Conservation (phyloP, 2,329 filamentous ascomycete species). For the Claviceps maximensis region DNA sequence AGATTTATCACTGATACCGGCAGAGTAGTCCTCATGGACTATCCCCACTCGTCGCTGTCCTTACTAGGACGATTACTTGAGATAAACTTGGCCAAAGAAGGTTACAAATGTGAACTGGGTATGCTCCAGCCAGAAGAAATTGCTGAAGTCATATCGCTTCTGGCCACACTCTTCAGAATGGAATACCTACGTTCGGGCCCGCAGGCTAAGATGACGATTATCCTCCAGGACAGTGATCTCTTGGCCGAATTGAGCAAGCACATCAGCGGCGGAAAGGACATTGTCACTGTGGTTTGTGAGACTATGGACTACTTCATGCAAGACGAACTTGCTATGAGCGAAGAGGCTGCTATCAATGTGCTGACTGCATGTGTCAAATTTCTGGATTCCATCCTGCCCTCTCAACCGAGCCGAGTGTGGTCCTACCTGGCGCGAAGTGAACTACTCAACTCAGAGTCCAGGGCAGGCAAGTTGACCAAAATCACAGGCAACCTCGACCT, state of each 20-base stretch:
- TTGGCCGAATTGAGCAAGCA: conserved; percentile 43
- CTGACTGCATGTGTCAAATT: conserved; percentile 65
- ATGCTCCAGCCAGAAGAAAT: conserved; percentile 46
- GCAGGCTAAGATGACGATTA: conserved; percentile 18
- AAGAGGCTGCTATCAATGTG: conserved; percentile 52
- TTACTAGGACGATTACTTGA: conserved; percentile 68
- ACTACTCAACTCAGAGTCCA: conserved; percentile 63
- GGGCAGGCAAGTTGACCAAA: conserved; percentile 60
- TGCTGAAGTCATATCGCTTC: conserved; percentile 59
- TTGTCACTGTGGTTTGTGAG: conserved; percentile 70
- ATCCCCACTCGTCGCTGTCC: conserved; percentile 65
- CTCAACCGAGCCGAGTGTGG: conserved; percentile 78
- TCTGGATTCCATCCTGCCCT: conserved; percentile 56
- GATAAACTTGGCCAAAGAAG: conserved; percentile 46
- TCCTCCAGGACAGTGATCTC: conserved; percentile 26
- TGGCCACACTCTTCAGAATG: conserved; percentile 55
- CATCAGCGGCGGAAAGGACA: conserved; percentile 51
- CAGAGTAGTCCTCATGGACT: conserved; percentile 63
- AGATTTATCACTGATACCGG: conserved; percentile 66
- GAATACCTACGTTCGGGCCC: conserved; percentile 27
- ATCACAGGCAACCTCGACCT: conserved; percentile 77
- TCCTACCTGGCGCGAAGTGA: conserved; percentile 74
- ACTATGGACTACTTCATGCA: conserved; percentile 64
- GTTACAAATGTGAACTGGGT: conserved; percentile 38
- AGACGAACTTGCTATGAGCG: conserved; percentile 41